A percentile compares a stretch with the other conserved stretches of the same genome.
These are phyloP conservation scores for Oryza glumipatula DNA, from an alignment of 176 grass and related monocot species.

Conservation along the genomic window DNA sequence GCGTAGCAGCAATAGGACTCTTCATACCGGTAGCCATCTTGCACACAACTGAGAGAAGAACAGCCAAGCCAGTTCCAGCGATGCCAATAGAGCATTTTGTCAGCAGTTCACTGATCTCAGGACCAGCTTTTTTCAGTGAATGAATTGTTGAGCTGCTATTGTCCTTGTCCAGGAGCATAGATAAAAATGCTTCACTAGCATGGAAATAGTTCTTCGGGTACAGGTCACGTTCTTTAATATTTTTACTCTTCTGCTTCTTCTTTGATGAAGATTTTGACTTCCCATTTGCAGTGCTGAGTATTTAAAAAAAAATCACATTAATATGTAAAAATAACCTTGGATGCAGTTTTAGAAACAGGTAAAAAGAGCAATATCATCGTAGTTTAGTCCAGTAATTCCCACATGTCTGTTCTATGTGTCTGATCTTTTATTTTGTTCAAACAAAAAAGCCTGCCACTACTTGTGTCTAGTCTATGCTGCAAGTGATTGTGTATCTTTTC, in stretches of 20 bases:
- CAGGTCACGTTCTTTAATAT: conserved; percentile 60
- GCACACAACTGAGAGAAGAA: conserved; percentile 83
- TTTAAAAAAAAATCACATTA: conserved; percentile 4
- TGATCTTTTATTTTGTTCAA: neutral
- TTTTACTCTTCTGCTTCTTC: conserved; percentile 79
- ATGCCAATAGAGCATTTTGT: conserved; percentile 83
- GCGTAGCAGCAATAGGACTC: conserved; percentile 55
- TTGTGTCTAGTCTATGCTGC: conserved; percentile 1
- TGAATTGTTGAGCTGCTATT: conserved; percentile 37
- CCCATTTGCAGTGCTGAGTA: conserved; percentile 40
- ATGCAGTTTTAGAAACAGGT: conserved; percentile 10
- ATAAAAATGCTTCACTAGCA: conserved; percentile 77
- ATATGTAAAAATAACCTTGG: neutral
- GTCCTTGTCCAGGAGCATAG: conserved; percentile 77
- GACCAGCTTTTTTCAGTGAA: conserved; percentile 72
- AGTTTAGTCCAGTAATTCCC: neutral
- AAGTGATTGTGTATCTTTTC: conserved; percentile 4
- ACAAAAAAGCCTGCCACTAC: conserved; percentile 16
- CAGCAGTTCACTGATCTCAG: conserved; percentile 70
- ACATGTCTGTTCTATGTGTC: neutral
- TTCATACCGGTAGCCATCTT: conserved; percentile 54
- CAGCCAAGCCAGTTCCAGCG: conserved; percentile 84
- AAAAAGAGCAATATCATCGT: neutral
- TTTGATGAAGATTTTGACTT: conserved; percentile 63
- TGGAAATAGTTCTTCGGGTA: conserved; percentile 72